Percentiles rank a stretch among this genome's conserved stretches.
Conservation (phyloP, 2,329 filamentous ascomycete species). For the Chaetomium sp. region DNA sequence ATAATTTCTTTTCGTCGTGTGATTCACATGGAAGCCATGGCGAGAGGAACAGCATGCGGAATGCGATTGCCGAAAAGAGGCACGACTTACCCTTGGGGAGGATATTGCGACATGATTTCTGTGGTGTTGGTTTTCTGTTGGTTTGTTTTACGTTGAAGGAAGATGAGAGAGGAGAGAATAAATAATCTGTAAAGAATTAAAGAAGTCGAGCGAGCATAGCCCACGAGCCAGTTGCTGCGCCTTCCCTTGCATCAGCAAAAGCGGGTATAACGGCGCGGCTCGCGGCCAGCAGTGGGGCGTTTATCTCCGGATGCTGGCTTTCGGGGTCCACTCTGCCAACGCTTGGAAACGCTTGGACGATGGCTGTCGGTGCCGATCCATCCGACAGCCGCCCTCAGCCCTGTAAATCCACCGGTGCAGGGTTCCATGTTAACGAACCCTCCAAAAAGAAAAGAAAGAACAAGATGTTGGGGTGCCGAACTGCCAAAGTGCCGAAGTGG, state of each 20-base stretch:
- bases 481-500: neutral
- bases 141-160: neutral
- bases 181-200: neutral
- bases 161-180: neutral
- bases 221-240: neutral
- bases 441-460: neutral
- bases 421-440: too few relatives aligned
- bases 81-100: slow-evolving; percentile 17
- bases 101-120: slow-evolving; percentile 21
- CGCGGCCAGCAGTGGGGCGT: slow-evolving; percentile 9
- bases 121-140: neutral
- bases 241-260: slow-evolving; percentile 11
- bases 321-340: slow-evolving; percentile 13
- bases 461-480: neutral
- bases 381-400: slow-evolving; percentile 1
- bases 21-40: neutral
- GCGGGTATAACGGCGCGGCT: neutral
- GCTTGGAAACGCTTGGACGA: slow-evolving; percentile 18
- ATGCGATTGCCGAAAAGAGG: neutral
- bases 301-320: neutral
- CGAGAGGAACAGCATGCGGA: neutral
- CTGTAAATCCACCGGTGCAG: neutral
- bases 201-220: slow-evolving; percentile 4
- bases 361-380: slow-evolving; percentile 8
- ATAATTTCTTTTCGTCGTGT: neutral